phyloP scores from a whole-genome alignment of 1,284 basidiomycete species.

The Sporisorium scitamineum region DNA sequence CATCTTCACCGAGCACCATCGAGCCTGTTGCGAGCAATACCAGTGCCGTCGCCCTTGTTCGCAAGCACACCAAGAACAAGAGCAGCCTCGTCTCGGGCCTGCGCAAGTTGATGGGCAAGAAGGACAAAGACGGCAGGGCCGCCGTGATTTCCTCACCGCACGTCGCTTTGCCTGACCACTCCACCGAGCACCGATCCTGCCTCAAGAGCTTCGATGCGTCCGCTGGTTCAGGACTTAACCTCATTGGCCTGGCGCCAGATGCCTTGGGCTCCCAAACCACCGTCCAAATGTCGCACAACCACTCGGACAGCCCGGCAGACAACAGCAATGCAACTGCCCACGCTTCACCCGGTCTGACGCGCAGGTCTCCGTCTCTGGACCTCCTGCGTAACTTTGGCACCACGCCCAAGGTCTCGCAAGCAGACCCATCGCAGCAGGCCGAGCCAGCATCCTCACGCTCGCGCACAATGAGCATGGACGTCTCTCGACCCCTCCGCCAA shows the following conservation, averaged over 20 bases:
- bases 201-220: constrained; percentile 1
- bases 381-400: constrained; percentile 20
- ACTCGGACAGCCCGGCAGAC: not conserved
- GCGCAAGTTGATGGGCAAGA: constrained; percentile 43
- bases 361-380: constrained; percentile 29
- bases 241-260: constrained; percentile 15
- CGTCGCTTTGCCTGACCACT: not conserved
- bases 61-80: constrained; percentile 42
- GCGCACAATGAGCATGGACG: constrained; percentile 40
- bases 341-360: constrained; percentile 14
- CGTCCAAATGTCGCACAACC: not conserved
- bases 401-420: not conserved
- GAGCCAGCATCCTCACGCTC: constrained; percentile 17
- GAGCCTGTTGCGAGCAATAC: not conserved
- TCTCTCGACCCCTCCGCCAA: constrained; percentile 26
- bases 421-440: not conserved
- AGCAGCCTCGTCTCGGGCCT: constrained; percentile 45
- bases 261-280: constrained; percentile 7
- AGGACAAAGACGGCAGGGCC: constrained; percentile 19
- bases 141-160: not conserved
- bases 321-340: not conserved
- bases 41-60: not conserved
- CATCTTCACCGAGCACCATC: not conserved
- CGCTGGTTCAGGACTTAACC: constrained; percentile 13
- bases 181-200: not conserved